phyloP scores from a whole-genome alignment of 1,284 basidiomycete species.

The Fomes fomentarius region DNA sequence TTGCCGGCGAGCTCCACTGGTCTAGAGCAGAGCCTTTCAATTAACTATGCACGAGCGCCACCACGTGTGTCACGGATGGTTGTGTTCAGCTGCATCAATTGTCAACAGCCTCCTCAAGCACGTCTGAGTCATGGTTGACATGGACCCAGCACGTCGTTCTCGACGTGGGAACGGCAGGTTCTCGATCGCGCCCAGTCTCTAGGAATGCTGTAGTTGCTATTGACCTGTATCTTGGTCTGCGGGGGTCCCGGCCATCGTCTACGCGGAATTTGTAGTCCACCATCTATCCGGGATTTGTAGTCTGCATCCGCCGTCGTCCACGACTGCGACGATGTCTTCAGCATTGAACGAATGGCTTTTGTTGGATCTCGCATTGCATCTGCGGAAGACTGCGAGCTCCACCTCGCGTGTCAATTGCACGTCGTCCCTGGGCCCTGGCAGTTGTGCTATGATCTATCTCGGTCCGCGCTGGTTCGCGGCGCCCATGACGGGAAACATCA shows the following conservation, averaged over 20 bases:
- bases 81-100: no score
- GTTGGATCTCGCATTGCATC: slow-evolving; percentile 1
- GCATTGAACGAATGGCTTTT: slow-evolving; percentile 10
- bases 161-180: background rate
- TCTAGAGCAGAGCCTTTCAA: no score
- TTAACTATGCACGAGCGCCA: no score
- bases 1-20: no score
- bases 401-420: slow-evolving; percentile 1
- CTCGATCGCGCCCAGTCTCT: slow-evolving; percentile 7
- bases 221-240: background rate
- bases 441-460: slow-evolving; percentile 2
- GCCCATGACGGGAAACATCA: background rate
- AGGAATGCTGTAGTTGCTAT: background rate
- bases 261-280: no score
- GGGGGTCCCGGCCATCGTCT: no score
- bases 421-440: slow-evolving; percentile 5
- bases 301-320: no score
- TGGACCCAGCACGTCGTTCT: background rate
- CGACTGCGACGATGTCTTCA: no score
- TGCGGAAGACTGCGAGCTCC: background rate
- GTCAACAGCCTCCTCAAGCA: no score
- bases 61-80: no score
- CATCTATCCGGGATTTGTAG: no score
- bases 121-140: background rate
- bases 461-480: background rate